phyloP scores from a whole-genome alignment of 352 stramenopile species.

The Globisporangium carolinianum region DNA sequence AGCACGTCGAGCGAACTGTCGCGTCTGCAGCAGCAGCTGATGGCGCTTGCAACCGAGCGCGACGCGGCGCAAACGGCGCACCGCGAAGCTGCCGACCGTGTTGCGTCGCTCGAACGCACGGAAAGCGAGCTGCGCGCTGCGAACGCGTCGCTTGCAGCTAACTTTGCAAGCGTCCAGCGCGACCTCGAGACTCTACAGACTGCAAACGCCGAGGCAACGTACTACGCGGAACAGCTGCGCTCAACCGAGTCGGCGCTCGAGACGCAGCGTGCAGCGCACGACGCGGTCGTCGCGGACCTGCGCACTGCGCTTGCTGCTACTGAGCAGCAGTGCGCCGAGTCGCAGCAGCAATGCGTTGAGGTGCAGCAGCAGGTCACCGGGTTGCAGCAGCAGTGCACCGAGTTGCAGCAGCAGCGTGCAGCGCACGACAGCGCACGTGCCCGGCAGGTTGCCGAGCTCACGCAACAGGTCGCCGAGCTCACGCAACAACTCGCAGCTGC shows the following conservation, averaged over 20 bases:
- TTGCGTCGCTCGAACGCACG: no score
- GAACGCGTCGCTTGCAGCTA: background rate
- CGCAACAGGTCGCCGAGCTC: constrained; percentile 5
- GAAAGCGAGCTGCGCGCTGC: no score
- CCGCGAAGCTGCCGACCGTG: no score
- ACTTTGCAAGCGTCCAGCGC: background rate
- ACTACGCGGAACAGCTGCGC: background rate
- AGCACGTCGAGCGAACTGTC: no score
- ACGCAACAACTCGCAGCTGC: constrained; percentile 6
- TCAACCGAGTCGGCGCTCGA: background rate
- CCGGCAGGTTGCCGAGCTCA: background rate
- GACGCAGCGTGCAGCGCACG: background rate
- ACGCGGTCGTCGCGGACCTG: background rate
- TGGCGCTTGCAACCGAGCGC: no score
- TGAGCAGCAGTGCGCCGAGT: constrained; percentile 13
- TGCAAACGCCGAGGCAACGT: background rate
- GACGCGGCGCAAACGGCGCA: no score
- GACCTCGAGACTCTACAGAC: background rate
- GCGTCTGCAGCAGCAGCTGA: no score
- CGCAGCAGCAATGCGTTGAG: background rate
- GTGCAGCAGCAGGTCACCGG: constrained; percentile 20
- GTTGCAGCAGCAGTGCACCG: constrained; percentile 17
- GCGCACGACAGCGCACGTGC: background rate
- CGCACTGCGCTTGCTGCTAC: background rate
- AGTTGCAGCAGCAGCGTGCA: constrained; percentile 21